Conservation (phyloP, 106 monocot genomes). For the Cymbidium sinense region DNA sequence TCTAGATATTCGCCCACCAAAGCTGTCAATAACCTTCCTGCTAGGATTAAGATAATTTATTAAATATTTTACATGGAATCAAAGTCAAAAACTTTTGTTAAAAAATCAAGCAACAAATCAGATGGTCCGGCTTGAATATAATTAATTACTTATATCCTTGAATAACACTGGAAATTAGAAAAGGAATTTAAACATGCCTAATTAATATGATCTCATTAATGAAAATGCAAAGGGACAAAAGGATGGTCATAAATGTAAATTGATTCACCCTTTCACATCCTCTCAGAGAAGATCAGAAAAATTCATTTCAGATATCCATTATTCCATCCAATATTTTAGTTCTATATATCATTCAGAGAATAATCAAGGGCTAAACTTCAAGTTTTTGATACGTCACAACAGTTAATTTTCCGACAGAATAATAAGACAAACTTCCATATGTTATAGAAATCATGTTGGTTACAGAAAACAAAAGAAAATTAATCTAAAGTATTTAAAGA, state of each 20-base stretch:
- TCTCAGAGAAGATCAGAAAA: too few relatives aligned
- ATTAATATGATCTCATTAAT: neutral
- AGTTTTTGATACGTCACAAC: too few relatives aligned
- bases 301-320: too few relatives aligned
- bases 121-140: neutral
- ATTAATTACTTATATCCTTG: neutral
- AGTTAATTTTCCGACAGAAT: too few relatives aligned
- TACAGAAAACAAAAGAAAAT: neutral
- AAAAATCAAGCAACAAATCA: neutral
- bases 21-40: constrained; percentile 87
- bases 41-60: constrained; percentile 8
- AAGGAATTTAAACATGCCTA: neutral
- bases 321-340: too few relatives aligned
- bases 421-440: too few relatives aligned
- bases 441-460: neutral
- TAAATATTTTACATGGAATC: neutral
- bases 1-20: constrained; percentile 84
- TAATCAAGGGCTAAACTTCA: too few relatives aligned
- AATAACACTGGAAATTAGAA: neutral
- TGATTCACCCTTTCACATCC: too few relatives aligned
- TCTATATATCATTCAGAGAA: too few relatives aligned
- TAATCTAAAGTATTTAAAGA: neutral
- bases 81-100: neutral
- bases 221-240: neutral
- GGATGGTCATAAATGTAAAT: neutral